Evolutionary conservation across 441 rosid genomes (phyloP).

Genomic region (Manihot esculenta): DNA sequence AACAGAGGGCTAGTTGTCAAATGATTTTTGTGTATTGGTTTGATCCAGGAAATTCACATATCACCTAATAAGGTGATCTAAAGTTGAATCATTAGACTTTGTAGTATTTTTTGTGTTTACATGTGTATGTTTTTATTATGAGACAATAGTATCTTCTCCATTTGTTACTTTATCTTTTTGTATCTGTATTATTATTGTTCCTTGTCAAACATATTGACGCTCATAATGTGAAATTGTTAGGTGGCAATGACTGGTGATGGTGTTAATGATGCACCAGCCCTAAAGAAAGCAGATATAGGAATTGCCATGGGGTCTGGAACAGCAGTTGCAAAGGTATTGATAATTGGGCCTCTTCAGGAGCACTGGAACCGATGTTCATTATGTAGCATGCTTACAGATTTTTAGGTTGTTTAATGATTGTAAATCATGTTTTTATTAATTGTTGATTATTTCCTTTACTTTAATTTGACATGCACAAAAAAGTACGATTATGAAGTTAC

Average conservation of each 20-base stretch:
- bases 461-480: neutral
- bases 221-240: slow-evolving; percentile 38
- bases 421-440: neutral
- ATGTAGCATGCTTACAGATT: slow-evolving; percentile 4
- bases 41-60: neutral
- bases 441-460: neutral
- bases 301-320: slow-evolving; percentile 99
- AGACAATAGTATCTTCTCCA: neutral
- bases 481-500: neutral
- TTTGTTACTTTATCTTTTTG: neutral
- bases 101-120: neutral
- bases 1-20: too few relatives aligned
- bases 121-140: neutral
- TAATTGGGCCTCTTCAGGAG: slow-evolving; percentile 16
- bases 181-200: slow-evolving; percentile 3
- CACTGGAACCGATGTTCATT: neutral
- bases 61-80: neutral
- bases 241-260: slow-evolving; percentile 99
- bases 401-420: neutral
- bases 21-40: neutral
- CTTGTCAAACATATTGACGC: slow-evolving; percentile 9
- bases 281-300: slow-evolving; percentile 98
- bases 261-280: slow-evolving; percentile 98
- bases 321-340: slow-evolving; percentile 93
- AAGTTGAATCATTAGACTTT: neutral